Percentiles rank a stretch among this genome's conserved stretches.
These are phyloP conservation scores for Pyricularia pennisetigena DNA, from an alignment of 2,329 filamentous ascomycete species.

Conservation along the genomic window DNA sequence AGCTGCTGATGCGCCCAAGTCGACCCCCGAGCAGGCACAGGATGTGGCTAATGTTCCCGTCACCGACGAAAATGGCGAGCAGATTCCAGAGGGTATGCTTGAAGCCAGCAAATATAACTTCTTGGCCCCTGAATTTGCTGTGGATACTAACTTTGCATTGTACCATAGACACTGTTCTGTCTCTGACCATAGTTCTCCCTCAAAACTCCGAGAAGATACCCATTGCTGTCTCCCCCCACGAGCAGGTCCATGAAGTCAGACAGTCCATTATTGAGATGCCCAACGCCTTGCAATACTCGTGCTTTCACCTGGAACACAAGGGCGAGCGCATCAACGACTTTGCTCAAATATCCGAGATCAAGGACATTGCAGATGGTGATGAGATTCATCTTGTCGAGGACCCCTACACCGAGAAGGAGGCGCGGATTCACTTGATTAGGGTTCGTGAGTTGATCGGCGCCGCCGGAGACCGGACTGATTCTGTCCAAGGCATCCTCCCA, in stretches of 20 bases:
- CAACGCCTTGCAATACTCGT: slow-evolving; percentile 91
- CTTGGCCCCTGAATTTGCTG: neutral
- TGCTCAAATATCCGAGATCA: slow-evolving; percentile 80
- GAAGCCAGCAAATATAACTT: neutral
- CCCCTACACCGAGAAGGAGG: slow-evolving; percentile 97
- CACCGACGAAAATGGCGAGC: slow-evolving; percentile 17
- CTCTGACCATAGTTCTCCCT: slow-evolving; percentile 70
- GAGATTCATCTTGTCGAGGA: slow-evolving; percentile 81
- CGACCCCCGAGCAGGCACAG: slow-evolving; percentile 10
- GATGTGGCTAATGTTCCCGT: slow-evolving; percentile 1
- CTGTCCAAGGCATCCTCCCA: slow-evolving; percentile 74
- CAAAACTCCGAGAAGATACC: slow-evolving; percentile 70
- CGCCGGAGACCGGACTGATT: slow-evolving; percentile 78
- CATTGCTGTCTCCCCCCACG: slow-evolving; percentile 85
- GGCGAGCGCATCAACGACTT: slow-evolving; percentile 92
- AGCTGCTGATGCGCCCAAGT: slow-evolving; percentile 7
- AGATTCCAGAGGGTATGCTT: slow-evolving; percentile 19
- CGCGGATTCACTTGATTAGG: slow-evolving; percentile 84
- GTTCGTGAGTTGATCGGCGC: slow-evolving; percentile 90
- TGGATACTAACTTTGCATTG: slow-evolving; percentile 9
- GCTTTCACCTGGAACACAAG: slow-evolving; percentile 92
- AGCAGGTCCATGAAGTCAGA: slow-evolving; percentile 94
- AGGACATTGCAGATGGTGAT: slow-evolving; percentile 65
- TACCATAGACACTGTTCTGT: slow-evolving; percentile 37
- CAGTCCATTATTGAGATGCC: slow-evolving; percentile 94